phyloP scores from a whole-genome alignment of 257 asterid species.

The Capsicum rhomboideum region DNA sequence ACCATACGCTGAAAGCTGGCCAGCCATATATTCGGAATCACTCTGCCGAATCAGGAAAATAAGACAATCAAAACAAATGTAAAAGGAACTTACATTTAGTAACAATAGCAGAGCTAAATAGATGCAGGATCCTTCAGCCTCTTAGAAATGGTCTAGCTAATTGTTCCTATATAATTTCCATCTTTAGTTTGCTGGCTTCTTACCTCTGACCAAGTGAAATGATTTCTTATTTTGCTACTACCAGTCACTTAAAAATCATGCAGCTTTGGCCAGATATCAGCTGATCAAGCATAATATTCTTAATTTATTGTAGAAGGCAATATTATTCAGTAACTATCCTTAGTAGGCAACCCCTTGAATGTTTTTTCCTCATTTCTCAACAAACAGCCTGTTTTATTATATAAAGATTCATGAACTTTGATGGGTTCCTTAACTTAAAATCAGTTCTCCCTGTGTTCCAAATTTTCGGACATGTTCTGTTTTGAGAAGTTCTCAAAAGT shows the following conservation, averaged over 20 bases:
- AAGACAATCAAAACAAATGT: conserved; percentile 2
- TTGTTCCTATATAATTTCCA: not conserved
- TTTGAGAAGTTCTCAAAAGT: not conserved
- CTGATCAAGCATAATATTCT: not conserved
- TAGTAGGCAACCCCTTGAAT: not conserved
- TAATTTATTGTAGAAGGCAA: not conserved
- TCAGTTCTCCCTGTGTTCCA: not conserved
- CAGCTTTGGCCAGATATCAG: not conserved
- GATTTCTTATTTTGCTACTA: not conserved
- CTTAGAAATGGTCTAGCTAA: not conserved
- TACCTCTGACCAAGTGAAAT: not conserved
- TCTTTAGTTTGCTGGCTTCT: not conserved
- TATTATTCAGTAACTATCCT: not conserved
- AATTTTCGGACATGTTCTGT: not conserved
- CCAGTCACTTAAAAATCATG: not conserved
- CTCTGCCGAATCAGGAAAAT: conserved; percentile 40
- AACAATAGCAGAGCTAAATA: not conserved
- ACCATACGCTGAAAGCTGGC: conserved; percentile 97
- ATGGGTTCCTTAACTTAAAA: not conserved
- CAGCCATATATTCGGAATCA: conserved; percentile 98
- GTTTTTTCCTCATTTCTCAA: not conserved
- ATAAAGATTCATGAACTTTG: not conserved
- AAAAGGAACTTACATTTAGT: not conserved
- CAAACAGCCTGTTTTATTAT: not conserved
- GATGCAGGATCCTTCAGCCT: not conserved